Conservation (phyloP, 1,284 basidiomycete species). For the Ganoderma lucidum region DNA sequence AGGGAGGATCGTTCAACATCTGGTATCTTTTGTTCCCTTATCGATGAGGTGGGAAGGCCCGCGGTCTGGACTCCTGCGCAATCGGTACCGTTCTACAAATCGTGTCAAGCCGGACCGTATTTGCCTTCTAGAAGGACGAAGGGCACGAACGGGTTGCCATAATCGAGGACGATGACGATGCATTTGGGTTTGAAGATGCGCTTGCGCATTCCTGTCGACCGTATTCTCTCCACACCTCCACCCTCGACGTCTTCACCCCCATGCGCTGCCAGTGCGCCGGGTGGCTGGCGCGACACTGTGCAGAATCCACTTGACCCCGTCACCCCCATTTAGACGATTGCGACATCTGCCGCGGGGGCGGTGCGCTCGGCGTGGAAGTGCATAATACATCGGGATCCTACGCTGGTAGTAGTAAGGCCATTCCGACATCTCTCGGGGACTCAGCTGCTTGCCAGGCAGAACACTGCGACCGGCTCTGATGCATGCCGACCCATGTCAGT, state of each 20-base stretch:
- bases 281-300: not conserved
- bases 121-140: not conserved
- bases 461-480: not conserved
- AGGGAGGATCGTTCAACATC: not conserved
- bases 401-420: not conserved
- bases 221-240: slow-evolving; percentile 6
- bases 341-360: slow-evolving; percentile 1
- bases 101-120: not conserved
- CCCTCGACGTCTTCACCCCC: slow-evolving; percentile 6
- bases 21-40: slow-evolving; percentile 8
- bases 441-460: not conserved
- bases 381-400: not conserved
- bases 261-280: not conserved
- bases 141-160: not conserved
- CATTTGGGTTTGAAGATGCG: not conserved
- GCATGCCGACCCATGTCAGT: not conserved
- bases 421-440: not conserved
- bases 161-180: not conserved
- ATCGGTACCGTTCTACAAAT: slow-evolving; percentile 8
- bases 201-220: not conserved
- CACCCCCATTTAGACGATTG: not conserved
- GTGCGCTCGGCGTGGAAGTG: not conserved
- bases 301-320: not conserved
- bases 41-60: slow-evolving; percentile 1
- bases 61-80: not conserved